Percentiles rank a stretch among this genome's conserved stretches.
Conservation (phyloP, 139 green algal species). For the Coccomyxa sp. region DNA sequence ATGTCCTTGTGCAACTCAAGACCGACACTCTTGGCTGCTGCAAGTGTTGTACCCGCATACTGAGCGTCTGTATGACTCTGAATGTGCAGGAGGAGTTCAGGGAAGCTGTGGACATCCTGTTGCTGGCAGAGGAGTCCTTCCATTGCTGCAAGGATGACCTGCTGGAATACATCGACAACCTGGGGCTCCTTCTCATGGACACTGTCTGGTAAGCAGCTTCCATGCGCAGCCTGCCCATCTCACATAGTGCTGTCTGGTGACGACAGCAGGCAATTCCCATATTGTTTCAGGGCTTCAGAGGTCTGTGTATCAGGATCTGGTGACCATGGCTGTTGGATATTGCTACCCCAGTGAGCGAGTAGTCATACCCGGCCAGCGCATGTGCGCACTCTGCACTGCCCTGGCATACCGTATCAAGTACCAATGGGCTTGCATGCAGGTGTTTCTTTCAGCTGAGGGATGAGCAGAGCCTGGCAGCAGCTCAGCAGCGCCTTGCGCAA, state of each 20-base stretch:
- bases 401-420: background rate
- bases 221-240: no score
- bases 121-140: slow-evolving; percentile 59
- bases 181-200: slow-evolving; percentile 65
- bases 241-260: background rate
- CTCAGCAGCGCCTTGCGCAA: slow-evolving; percentile 32
- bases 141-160: slow-evolving; percentile 22
- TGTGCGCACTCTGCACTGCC: background rate
- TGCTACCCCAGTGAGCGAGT: background rate
- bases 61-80: background rate
- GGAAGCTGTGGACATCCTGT: slow-evolving; percentile 43
- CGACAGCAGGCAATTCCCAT: background rate
- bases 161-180: slow-evolving; percentile 54
- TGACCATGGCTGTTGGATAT: background rate
- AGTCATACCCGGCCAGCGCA: background rate
- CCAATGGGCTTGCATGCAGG: slow-evolving; percentile 11
- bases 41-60: background rate
- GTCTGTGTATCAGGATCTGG: background rate
- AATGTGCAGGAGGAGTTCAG: slow-evolving; percentile 25
- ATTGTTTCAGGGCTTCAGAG: background rate
- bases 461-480: slow-evolving; percentile 32
- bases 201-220: slow-evolving; percentile 51
- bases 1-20: no score
- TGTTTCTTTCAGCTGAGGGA: slow-evolving; percentile 55
- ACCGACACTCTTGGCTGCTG: background rate